Conservation (phyloP, 1,284 basidiomycete genomes). For the Chiua sp. region DNA sequence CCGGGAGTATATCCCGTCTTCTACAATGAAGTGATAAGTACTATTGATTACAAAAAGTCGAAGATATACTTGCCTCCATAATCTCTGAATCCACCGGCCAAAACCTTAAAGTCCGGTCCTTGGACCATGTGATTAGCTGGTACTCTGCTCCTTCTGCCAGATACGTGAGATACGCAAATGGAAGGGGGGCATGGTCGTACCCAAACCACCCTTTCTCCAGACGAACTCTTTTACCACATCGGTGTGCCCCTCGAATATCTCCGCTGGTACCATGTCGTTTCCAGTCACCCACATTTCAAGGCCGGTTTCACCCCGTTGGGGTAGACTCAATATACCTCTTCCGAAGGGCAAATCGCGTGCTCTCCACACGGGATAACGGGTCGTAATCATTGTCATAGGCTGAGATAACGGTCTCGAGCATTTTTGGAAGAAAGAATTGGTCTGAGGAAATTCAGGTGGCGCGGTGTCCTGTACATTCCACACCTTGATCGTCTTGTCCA, state of each 20-base stretch:
- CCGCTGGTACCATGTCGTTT: slow-evolving; percentile 59
- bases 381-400: slow-evolving; percentile 69
- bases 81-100: slow-evolving; percentile 85
- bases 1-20: slow-evolving; percentile 47
- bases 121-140: slow-evolving; percentile 97
- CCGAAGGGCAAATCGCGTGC: slow-evolving; percentile 95
- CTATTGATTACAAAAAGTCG: not conserved
- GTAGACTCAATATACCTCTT: slow-evolving; percentile 85
- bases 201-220: slow-evolving; percentile 77
- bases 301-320: slow-evolving; percentile 87
- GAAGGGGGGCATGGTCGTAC: slow-evolving; percentile 39
- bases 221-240: slow-evolving; percentile 99
- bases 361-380: slow-evolving; percentile 92
- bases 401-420: slow-evolving; percentile 26
- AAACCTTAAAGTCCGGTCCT: slow-evolving; percentile 90
- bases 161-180: not conserved
- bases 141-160: slow-evolving; percentile 71
- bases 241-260: slow-evolving; percentile 86
- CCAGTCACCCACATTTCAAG: slow-evolving; percentile 84
- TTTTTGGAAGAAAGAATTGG: slow-evolving; percentile 19
- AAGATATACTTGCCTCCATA: slow-evolving; percentile 56
- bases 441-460: slow-evolving; percentile 19
- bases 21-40: slow-evolving; percentile 31
- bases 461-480: slow-evolving; percentile 62
- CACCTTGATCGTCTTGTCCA: slow-evolving; percentile 92